Percentiles rank a stretch among this genome's conserved stretches.
phyloP scores from a whole-genome alignment of 176 grass and related monocot genomes.

The Eremochloa ophiuroides region DNA sequence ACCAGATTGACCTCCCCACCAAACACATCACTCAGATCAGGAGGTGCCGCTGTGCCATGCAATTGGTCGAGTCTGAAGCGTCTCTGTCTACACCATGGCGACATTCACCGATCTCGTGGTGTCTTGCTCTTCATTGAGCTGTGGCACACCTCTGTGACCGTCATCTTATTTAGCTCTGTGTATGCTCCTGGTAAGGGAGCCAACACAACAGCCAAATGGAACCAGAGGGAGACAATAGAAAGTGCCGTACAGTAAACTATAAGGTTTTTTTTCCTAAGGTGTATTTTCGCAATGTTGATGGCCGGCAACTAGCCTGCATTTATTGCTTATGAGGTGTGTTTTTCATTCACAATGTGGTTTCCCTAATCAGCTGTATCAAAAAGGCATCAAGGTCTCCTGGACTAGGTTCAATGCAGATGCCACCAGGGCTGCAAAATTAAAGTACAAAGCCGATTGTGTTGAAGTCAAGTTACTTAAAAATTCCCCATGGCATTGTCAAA shows the following conservation, averaged over 20 bases:
- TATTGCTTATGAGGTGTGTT: neutral
- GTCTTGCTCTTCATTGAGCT: neutral
- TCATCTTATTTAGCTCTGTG: neutral
- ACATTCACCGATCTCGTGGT: neutral
- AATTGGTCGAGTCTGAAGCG: neutral
- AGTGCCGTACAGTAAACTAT: neutral
- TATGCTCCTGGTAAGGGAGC: neutral
- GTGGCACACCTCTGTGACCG: neutral
- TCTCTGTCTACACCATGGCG: neutral
- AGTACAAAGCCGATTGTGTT: slow-evolving; percentile 3
- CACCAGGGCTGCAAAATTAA: neutral
- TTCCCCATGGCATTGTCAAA: neutral
- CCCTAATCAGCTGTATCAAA: slow-evolving; percentile 6
- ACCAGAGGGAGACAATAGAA: neutral
- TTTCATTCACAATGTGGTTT: neutral
- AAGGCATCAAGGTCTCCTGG: neutral
- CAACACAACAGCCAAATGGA: neutral
- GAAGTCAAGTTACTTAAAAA: neutral
- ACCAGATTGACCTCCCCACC: neutral
- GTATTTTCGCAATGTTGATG: neutral
- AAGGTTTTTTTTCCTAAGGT: neutral
- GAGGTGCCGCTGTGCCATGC: neutral
- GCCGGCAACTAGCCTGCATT: neutral
- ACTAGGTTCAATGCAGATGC: neutral
- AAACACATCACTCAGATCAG: neutral